Evolutionary conservation across 73 alveolate genomes (phyloP).

Genomic region (Paramecium sonneborni): DNA sequence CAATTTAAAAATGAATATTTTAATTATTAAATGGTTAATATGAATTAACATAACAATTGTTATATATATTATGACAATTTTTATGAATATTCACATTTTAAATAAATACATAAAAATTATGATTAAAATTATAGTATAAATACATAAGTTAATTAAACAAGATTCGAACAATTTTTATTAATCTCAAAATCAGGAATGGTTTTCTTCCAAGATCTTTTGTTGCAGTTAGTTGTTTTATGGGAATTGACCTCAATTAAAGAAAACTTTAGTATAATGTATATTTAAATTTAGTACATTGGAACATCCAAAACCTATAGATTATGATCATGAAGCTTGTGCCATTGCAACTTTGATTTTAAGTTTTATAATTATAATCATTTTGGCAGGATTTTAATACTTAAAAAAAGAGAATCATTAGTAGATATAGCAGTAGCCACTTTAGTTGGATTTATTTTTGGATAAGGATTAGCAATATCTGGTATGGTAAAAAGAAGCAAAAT

Average conservation of each 20-base stretch:
- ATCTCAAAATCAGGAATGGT: background rate
- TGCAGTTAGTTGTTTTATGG: slow-evolving; percentile 81
- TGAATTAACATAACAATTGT: too few relatives aligned
- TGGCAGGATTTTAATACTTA: background rate
- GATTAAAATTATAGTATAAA: background rate
- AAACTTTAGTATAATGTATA: background rate
- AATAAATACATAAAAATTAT: background rate
- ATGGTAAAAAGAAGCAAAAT: slow-evolving; percentile 91
- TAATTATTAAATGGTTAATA: background rate
- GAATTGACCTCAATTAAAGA: slow-evolving; percentile 77
- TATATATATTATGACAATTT: background rate
- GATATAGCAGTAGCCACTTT: slow-evolving; percentile 52
- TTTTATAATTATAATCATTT: background rate
- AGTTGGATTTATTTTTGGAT: slow-evolving; percentile 75
- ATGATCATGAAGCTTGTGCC: slow-evolving; percentile 1
- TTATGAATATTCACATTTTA: background rate
- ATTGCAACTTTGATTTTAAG: background rate
- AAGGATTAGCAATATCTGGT: slow-evolving; percentile 94
- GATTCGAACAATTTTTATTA: slow-evolving; percentile 27
- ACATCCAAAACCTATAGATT: background rate
- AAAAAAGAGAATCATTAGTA: background rate
- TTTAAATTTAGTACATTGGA: background rate
- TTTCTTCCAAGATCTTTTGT: slow-evolving; percentile 75
- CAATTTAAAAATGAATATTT: too few relatives aligned
- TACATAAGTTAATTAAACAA: background rate